These are phyloP conservation scores for Colletotrichum sp. DNA, from an alignment of 2,329 filamentous ascomycete genomes.

Conservation along the genomic window DNA sequence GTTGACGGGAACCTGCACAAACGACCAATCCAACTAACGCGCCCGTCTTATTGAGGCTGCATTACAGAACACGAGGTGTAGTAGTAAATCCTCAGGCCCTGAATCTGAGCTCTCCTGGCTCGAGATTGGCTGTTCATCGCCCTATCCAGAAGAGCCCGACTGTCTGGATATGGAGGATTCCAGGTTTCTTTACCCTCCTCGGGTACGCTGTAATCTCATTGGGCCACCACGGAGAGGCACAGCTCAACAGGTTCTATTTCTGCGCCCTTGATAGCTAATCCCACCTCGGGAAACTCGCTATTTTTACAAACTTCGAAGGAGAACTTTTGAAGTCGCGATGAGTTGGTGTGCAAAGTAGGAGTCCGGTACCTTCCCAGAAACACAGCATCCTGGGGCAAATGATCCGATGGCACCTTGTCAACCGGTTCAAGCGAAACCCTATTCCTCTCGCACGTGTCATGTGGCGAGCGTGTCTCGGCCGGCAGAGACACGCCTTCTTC, in stretches of 20 bases:
- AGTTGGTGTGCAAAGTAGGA: neutral
- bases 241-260: conserved; percentile 6
- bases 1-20: conserved; percentile 44
- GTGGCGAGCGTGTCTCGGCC: conserved; percentile 12
- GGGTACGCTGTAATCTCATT: conserved; percentile 15
- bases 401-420: conserved; percentile 11
- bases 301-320: neutral
- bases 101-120: neutral
- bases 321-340: neutral
- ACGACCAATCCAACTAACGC: conserved; percentile 27
- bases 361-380: neutral
- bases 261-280: neutral
- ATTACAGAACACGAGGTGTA: conserved; percentile 31
- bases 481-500: conserved; percentile 13
- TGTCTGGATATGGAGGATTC: neutral
- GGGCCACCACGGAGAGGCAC: conserved; percentile 6
- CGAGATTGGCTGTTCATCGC: neutral
- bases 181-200: conserved; percentile 3
- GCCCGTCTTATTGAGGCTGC: conserved; percentile 32
- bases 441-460: conserved; percentile 17
- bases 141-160: neutral
- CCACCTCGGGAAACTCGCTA: neutral
- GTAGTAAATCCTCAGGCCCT: neutral
- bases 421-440: conserved; percentile 5
- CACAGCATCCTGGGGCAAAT: conserved; percentile 9